Evolutionary conservation across 768 basidiomycete genomes (phyloP).

Genomic region (Pisolithus sp.): DNA sequence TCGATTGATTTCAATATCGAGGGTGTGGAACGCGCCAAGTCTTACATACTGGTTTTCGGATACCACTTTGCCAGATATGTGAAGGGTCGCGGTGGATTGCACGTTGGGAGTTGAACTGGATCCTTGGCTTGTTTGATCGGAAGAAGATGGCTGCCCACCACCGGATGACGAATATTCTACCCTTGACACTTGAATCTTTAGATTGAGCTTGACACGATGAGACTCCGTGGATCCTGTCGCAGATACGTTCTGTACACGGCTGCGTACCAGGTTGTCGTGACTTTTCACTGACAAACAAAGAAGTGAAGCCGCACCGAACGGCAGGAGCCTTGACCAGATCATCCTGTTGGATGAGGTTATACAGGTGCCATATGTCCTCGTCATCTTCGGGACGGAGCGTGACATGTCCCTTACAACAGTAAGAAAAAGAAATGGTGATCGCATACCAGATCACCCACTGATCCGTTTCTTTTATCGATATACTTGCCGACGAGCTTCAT

Average conservation of each 20-base stretch:
- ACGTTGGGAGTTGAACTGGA: slow-evolving; percentile 26
- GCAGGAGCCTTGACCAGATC: slow-evolving; percentile 84
- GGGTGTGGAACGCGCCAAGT: slow-evolving; percentile 89
- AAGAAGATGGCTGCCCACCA: slow-evolving; percentile 37
- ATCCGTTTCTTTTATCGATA: slow-evolving; percentile 71
- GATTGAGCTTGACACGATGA: slow-evolving; percentile 74
- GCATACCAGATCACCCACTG: slow-evolving; percentile 42
- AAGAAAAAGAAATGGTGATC: slow-evolving; percentile 8
- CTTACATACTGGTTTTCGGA: slow-evolving; percentile 86
- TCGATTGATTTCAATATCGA: slow-evolving; percentile 88
- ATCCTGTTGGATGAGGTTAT: slow-evolving; percentile 89
- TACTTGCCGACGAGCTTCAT: slow-evolving; percentile 87
- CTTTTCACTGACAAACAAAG: neutral
- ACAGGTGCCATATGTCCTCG: slow-evolving; percentile 99
- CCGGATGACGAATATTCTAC: slow-evolving; percentile 78
- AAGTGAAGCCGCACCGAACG: slow-evolving; percentile 49
- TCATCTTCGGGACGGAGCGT: slow-evolving; percentile 95
- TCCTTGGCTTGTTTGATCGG: slow-evolving; percentile 31
- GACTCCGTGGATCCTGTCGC: slow-evolving; percentile 93
- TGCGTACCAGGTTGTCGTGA: slow-evolving; percentile 23
- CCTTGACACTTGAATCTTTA: slow-evolving; percentile 76
- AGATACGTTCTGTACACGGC: slow-evolving; percentile 84
- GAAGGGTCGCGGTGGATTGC: slow-evolving; percentile 52
- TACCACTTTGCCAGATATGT: slow-evolving; percentile 81
- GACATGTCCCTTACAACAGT: slow-evolving; percentile 70